Conservation (phyloP, 164 flowering plant species). For the Vitis rupestris region DNA sequence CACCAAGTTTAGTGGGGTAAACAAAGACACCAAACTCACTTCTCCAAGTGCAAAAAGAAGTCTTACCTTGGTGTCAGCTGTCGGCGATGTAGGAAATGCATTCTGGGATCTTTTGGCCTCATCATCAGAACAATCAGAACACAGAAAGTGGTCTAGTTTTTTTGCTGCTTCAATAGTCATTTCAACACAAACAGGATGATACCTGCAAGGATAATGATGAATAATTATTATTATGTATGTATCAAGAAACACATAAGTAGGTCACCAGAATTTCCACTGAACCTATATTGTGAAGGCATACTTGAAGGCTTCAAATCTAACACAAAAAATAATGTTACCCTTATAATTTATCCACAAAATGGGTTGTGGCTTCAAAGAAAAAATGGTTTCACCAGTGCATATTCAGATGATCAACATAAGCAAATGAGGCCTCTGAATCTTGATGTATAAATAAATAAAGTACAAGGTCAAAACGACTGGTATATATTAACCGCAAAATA, state of each 20-base stretch:
- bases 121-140: constrained; percentile 65
- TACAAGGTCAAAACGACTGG: not conserved
- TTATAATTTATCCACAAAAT: too few relatives aligned
- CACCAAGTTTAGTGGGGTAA: not conserved
- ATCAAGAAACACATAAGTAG: not conserved
- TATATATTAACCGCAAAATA: too few relatives aligned
- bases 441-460: not conserved
- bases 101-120: constrained; percentile 47
- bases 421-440: not conserved
- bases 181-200: constrained; percentile 77
- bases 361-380: not conserved
- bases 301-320: not conserved
- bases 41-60: not conserved
- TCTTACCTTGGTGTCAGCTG: constrained; percentile 49
- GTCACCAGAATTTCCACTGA: not conserved
- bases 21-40: not conserved
- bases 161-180: constrained; percentile 70
- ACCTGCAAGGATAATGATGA: constrained; percentile 37
- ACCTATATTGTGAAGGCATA: not conserved
- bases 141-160: constrained; percentile 55
- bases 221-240: not conserved
- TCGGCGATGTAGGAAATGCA: constrained; percentile 41
- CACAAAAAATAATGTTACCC: not conserved
- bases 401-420: too few relatives aligned
- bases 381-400: not conserved